phyloP scores from a whole-genome alignment of 1,284 basidiomycete genomes.

The Ustilago bromivora region DNA sequence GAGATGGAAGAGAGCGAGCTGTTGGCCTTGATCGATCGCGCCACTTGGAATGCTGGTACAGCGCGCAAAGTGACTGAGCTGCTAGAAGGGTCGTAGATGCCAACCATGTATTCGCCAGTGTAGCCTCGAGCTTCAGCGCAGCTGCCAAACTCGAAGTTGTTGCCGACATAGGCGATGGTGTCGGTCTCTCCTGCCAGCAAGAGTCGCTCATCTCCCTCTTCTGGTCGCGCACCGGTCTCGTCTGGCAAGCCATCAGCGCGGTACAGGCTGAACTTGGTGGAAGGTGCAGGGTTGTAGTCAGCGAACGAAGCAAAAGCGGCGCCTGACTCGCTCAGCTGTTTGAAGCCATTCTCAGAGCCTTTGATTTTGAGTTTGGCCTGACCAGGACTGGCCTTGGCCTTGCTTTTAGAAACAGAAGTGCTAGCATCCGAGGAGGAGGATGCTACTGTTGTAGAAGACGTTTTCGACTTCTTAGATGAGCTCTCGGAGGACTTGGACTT shows the following conservation, averaged over 20 bases:
- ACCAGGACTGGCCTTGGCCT: constrained; percentile 23
- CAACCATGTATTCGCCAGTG: constrained; percentile 67
- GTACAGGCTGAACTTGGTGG: constrained; percentile 49
- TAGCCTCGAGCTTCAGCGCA: constrained; percentile 58
- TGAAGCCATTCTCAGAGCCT: constrained; percentile 18
- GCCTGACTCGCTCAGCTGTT: constrained; percentile 37
- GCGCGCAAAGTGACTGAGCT: constrained; percentile 60
- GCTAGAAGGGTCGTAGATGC: constrained; percentile 61
- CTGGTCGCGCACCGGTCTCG: constrained; percentile 30
- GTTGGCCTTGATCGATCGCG: constrained; percentile 60
- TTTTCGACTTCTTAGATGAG: constrained; percentile 47
- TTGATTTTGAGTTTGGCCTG: constrained; percentile 37
- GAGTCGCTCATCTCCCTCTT: constrained; percentile 49
- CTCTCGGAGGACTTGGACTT: constrained; percentile 38
- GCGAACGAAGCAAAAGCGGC: constrained; percentile 48
- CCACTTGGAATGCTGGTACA: constrained; percentile 63
- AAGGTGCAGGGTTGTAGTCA: constrained; percentile 47
- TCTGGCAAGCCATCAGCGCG: constrained; percentile 48
- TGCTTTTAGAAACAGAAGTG: constrained; percentile 19
- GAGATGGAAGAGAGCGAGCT: constrained; percentile 55
- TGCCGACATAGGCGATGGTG: constrained; percentile 57
- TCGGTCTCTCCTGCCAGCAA: constrained; percentile 61
- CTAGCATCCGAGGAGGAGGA: constrained; percentile 20
- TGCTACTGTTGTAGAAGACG: constrained; percentile 17
- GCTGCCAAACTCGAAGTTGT: constrained; percentile 59